Evolutionary conservation across 2,329 filamentous ascomycete genomes (phyloP).

Genomic region (Graphium sp.): DNA sequence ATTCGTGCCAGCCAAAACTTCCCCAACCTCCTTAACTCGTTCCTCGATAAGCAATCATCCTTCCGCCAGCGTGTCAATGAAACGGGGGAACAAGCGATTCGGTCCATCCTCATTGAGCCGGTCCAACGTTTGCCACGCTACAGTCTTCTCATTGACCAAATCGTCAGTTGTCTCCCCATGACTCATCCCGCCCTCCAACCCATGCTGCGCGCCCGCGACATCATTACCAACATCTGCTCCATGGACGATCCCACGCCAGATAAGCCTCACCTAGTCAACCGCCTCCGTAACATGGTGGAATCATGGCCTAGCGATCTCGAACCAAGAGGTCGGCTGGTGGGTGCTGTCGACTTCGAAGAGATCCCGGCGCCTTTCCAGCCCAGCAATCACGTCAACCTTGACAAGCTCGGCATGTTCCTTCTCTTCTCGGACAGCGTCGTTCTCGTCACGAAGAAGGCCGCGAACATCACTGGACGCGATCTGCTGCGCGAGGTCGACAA

Average conservation of each 20-base stretch:
- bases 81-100: conserved; percentile 77
- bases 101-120: conserved; percentile 86
- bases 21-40: conserved; percentile 60
- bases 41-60: conserved; percentile 66
- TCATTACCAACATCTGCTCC: conserved; percentile 92
- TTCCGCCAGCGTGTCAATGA: conserved; percentile 68
- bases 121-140: conserved; percentile 90
- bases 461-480: conserved; percentile 53
- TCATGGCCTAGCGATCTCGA: conserved; percentile 59
- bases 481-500: conserved; percentile 76
- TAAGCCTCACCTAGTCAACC: conserved; percentile 56
- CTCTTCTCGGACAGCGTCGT: conserved; percentile 74
- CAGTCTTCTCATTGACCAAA: conserved; percentile 91
- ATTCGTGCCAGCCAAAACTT: conserved; percentile 83
- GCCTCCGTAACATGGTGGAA: conserved; percentile 60
- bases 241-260: conserved; percentile 58
- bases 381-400: conserved; percentile 20
- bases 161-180: conserved; percentile 69
- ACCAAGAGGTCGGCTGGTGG: conserved; percentile 62
- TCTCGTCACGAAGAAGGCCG: conserved; percentile 53
- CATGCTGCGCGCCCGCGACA: conserved; percentile 78
- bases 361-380: conserved; percentile 52
- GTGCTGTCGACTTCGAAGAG: conserved; percentile 66
- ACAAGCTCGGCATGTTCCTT: conserved; percentile 54
- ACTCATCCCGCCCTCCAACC: conserved; percentile 69